Percentiles rank a stretch among this genome's conserved stretches.
Conservation (phyloP, 2,329 filamentous ascomycete species). For the Penicillium sp. region DNA sequence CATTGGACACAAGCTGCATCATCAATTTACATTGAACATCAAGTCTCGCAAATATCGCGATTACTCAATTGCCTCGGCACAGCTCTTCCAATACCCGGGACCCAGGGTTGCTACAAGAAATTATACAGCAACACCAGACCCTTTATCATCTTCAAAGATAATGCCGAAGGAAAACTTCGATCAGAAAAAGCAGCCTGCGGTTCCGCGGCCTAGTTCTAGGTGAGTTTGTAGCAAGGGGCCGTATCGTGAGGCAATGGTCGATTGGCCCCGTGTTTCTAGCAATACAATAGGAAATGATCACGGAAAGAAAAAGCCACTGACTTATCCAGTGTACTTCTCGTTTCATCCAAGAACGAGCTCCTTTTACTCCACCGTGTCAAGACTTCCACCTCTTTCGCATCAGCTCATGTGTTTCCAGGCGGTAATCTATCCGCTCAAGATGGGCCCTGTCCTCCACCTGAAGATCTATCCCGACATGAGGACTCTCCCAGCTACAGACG, state of each 20-base stretch:
- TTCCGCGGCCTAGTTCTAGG: slow-evolving; percentile 67
- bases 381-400: slow-evolving; percentile 80
- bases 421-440: slow-evolving; percentile 80
- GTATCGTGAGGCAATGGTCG: not conserved
- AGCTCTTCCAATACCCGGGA: not conserved
- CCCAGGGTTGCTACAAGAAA: slow-evolving; percentile 4
- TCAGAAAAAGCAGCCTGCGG: slow-evolving; percentile 41
- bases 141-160: slow-evolving; percentile 5
- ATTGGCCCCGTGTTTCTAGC: not conserved
- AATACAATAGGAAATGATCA: not conserved
- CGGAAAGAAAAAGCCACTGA: slow-evolving; percentile 10
- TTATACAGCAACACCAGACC: slow-evolving; percentile 14
- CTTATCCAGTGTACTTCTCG: slow-evolving; percentile 68
- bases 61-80: not conserved
- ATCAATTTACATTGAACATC: not conserved
- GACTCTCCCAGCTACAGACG: slow-evolving; percentile 76
- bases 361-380: slow-evolving; percentile 83
- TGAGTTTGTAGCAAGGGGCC: slow-evolving; percentile 29
- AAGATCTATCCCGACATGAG: slow-evolving; percentile 60
- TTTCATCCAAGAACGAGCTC: slow-evolving; percentile 85
- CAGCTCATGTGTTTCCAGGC: slow-evolving; percentile 93
- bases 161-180: slow-evolving; percentile 25
- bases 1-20: slow-evolving; percentile 1
- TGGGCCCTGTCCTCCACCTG: slow-evolving; percentile 56
- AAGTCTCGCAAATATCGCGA: not conserved